Evolutionary conservation across 495 filamentous ascomycete species (phyloP).

Genomic region (Talaromyces adpressus): DNA sequence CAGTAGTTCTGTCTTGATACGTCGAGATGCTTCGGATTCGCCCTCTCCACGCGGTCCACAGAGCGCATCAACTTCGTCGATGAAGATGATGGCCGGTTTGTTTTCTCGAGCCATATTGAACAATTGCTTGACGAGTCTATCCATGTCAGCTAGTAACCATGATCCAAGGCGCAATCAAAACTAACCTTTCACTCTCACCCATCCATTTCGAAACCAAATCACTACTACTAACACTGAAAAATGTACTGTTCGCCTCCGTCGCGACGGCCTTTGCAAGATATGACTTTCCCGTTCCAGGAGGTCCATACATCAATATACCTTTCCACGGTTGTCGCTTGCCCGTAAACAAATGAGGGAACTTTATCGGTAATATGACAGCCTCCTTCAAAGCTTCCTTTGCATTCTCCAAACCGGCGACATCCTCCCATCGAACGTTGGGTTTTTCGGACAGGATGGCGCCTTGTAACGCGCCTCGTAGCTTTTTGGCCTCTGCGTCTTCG

Average conservation of each 20-base stretch:
- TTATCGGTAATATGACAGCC: slow-evolving; percentile 93
- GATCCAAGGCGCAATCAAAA: slow-evolving; percentile 28
- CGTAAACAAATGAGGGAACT: slow-evolving; percentile 95
- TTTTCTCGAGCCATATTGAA: slow-evolving; percentile 99
- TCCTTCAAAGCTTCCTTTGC: slow-evolving; percentile 98
- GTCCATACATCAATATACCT: slow-evolving; percentile 92
- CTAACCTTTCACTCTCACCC: slow-evolving; percentile 88
- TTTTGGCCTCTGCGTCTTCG: slow-evolving; percentile 87
- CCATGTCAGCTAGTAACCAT: background rate
- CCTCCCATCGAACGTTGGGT: slow-evolving; percentile 94
- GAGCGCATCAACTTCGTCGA: slow-evolving; percentile 96
- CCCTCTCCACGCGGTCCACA: slow-evolving; percentile 96
- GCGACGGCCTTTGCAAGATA: slow-evolving; percentile 96
- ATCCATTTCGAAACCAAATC: slow-evolving; percentile 99
- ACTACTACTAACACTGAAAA: slow-evolving; percentile 96
- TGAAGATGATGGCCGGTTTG: slow-evolving; percentile 97
- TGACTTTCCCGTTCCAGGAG: slow-evolving; percentile 93
- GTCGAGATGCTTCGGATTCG: slow-evolving; percentile 91
- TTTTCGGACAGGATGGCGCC: slow-evolving; percentile 93
- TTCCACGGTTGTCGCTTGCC: slow-evolving; percentile 98
- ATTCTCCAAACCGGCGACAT: slow-evolving; percentile 91
- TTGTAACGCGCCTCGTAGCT: slow-evolving; percentile 79
- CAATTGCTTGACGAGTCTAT: slow-evolving; percentile 88
- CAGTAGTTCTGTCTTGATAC: slow-evolving; percentile 97
- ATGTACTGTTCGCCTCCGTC: slow-evolving; percentile 98